Evolutionary conservation across 1,139 yeast genomes (phyloP).

Genomic region (Yamadazyma trypodendri): DNA sequence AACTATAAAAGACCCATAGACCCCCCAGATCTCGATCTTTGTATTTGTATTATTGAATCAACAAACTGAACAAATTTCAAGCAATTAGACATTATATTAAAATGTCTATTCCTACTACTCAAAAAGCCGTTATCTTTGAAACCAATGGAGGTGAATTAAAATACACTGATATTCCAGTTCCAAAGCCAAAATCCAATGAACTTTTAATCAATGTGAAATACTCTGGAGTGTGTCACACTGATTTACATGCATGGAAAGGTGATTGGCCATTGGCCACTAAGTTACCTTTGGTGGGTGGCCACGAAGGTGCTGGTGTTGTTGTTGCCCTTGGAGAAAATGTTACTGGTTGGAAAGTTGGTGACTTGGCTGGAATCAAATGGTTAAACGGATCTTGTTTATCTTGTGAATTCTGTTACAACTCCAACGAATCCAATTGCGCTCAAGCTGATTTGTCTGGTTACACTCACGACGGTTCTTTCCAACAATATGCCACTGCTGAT

Average conservation of each 20-base stretch:
- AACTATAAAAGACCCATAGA: slow-evolving; percentile 5
- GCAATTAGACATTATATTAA: slow-evolving; percentile 5
- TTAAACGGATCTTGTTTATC: slow-evolving; percentile 68
- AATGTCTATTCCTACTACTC: slow-evolving; percentile 34
- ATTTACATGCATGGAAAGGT: slow-evolving; percentile 78
- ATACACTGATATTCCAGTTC: slow-evolving; percentile 66
- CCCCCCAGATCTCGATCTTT: slow-evolving; percentile 9
- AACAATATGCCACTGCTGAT: slow-evolving; percentile 79
- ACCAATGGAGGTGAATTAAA: slow-evolving; percentile 43
- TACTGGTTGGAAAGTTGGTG: slow-evolving; percentile 66
- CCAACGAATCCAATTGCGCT: slow-evolving; percentile 67
- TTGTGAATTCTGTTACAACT: slow-evolving; percentile 67
- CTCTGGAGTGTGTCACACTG: slow-evolving; percentile 81
- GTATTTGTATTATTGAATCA: slow-evolving; percentile 1
- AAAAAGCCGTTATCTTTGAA: slow-evolving; percentile 40
- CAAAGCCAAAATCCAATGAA: slow-evolving; percentile 67
- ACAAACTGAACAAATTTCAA: slow-evolving; percentile 10
- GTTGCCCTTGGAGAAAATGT: slow-evolving; percentile 70
- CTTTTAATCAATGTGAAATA: slow-evolving; percentile 65
- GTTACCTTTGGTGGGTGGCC: slow-evolving; percentile 77
- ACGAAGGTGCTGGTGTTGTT: slow-evolving; percentile 81
- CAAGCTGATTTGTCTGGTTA: slow-evolving; percentile 71
- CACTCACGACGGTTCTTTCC: slow-evolving; percentile 81
- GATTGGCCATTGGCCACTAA: slow-evolving; percentile 69
- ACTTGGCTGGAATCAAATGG: slow-evolving; percentile 75